phyloP scores from a whole-genome alignment of 495 filamentous ascomycete species.

The Lepidopterella palustris region DNA sequence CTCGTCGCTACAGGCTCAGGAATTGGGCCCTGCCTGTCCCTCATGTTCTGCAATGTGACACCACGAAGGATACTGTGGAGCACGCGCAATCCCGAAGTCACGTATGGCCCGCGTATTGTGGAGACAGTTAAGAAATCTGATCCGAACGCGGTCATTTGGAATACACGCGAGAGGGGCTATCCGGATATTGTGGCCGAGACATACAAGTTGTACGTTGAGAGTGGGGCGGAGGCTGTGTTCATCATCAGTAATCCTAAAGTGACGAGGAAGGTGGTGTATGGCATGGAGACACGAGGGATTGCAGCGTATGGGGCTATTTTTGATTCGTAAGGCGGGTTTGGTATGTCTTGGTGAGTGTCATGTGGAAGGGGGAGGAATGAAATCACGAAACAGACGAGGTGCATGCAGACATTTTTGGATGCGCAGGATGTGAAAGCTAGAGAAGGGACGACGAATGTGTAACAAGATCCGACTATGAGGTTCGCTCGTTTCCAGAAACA shows the following conservation, averaged over 20 bases:
- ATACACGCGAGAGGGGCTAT: conserved; percentile 46
- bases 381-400: too few relatives aligned
- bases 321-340: conserved; percentile 53
- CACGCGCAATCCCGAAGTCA: conserved; percentile 47
- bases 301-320: conserved; percentile 75
- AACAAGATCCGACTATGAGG: too few relatives aligned
- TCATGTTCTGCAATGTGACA: conserved; percentile 17
- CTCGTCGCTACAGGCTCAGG: conserved; percentile 30
- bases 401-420: too few relatives aligned
- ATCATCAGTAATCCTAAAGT: conserved; percentile 69
- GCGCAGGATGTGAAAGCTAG: too few relatives aligned
- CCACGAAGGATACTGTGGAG: conserved; percentile 55
- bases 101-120: conserved; percentile 49
- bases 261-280: conserved; percentile 66
- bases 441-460: too few relatives aligned
- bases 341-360: too few relatives aligned
- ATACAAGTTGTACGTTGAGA: conserved; percentile 50
- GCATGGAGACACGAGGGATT: conserved; percentile 60
- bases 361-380: too few relatives aligned
- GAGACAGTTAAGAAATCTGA: conserved; percentile 48
- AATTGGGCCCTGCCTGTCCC: conserved; percentile 33
- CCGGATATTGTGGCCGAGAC: conserved; percentile 53
- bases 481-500: too few relatives aligned
- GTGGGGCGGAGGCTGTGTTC: conserved; percentile 64
- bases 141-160: conserved; percentile 48